These are phyloP conservation scores for Epichloe coenophiala DNA, from an alignment of 2,329 filamentous ascomycete genomes.

Conservation along the genomic window DNA sequence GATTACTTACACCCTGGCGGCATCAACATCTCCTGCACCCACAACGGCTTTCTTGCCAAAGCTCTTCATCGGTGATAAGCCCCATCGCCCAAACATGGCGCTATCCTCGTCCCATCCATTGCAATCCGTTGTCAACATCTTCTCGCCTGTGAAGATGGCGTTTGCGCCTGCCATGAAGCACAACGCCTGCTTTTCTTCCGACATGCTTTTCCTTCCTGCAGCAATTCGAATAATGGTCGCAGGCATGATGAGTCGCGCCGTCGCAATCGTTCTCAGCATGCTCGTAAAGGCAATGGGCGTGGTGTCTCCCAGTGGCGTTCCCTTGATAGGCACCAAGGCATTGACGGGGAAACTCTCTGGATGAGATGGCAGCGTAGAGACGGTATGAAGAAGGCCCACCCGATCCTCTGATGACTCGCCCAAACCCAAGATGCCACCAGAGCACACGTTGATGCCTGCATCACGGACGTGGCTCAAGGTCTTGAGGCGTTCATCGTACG, in stretches of 20 bases:
- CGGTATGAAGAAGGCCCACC: conserved; percentile 70
- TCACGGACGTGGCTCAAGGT: conserved; percentile 71
- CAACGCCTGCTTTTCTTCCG: conserved; percentile 76
- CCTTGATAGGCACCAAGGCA: conserved; percentile 79
- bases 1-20: background rate
- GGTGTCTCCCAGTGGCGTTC: conserved; percentile 68
- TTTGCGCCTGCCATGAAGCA: conserved; percentile 89
- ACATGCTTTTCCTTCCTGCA: conserved; percentile 70
- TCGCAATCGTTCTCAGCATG: conserved; percentile 71
- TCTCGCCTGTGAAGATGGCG: conserved; percentile 90
- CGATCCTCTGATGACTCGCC: conserved; percentile 70
- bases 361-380: conserved; percentile 66
- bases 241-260: conserved; percentile 72
- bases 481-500: conserved; percentile 73
- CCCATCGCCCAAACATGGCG: conserved; percentile 73
- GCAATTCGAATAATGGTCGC: conserved; percentile 77
- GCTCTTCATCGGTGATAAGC: conserved; percentile 61
- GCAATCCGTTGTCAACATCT: conserved; percentile 88
- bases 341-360: conserved; percentile 90
- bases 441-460: conserved; percentile 82
- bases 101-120: conserved; percentile 85
- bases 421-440: conserved; percentile 74
- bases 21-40: conserved; percentile 8
- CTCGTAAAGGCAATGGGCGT: conserved; percentile 63
- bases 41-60: conserved; percentile 22